A percentile compares a stretch with the other conserved stretches of the same genome.
Evolutionary conservation across 148 eudicot genomes (phyloP).

Genomic region (Drosera capensis): DNA sequence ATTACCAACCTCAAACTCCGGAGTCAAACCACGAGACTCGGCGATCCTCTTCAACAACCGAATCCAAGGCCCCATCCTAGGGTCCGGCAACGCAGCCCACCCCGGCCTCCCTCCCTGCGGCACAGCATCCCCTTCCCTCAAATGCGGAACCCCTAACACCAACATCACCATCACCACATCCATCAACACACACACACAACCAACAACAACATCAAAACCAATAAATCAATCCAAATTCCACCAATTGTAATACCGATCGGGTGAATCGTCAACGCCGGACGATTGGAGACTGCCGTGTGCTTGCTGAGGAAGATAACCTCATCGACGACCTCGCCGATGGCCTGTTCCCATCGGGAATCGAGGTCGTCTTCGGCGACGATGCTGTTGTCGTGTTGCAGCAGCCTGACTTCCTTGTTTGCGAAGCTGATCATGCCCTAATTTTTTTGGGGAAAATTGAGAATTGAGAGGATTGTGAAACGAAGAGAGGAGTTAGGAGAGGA

Average conservation of each 20-base stretch:
- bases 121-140: constrained; percentile 64
- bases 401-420: constrained; percentile 29
- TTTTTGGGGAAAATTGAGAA: neutral
- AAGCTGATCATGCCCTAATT: constrained; percentile 37
- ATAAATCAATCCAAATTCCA: neutral
- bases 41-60: constrained; percentile 57
- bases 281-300: constrained; percentile 57
- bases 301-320: constrained; percentile 49
- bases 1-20: constrained; percentile 68
- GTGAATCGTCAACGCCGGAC: constrained; percentile 68
- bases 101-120: constrained; percentile 90
- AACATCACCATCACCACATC: neutral
- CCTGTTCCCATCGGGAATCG: constrained; percentile 49
- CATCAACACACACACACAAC: constrained; percentile 3
- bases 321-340: constrained; percentile 38
- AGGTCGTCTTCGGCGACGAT: constrained; percentile 49
- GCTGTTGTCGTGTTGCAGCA: constrained; percentile 44
- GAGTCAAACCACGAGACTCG: constrained; percentile 39
- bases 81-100: constrained; percentile 83
- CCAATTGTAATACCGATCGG: constrained; percentile 40
- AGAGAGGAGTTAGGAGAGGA: neutral
- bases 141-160: constrained; percentile 65
- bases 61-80: constrained; percentile 71
- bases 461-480: neutral
- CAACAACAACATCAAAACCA: neutral